Percentiles rank a stretch among this genome's conserved stretches.
These are phyloP conservation scores for Cladosporium sp. DNA, from an alignment of 2,329 filamentous ascomycete species.

Conservation along the genomic window DNA sequence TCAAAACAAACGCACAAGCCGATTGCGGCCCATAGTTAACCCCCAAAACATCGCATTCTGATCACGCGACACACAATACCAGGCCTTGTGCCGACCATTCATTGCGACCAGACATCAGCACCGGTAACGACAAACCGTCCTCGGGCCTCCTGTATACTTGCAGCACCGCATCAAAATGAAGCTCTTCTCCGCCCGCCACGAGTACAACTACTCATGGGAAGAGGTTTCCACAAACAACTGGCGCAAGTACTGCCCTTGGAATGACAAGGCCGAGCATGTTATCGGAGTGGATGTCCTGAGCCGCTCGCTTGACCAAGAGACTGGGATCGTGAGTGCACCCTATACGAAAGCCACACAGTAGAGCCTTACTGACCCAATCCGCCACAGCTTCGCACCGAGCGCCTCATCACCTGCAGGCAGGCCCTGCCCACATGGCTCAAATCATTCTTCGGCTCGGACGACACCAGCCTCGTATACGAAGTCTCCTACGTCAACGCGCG, in stretches of 20 bases:
- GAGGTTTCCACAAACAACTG: conserved; percentile 97
- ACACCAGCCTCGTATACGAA: conserved; percentile 88
- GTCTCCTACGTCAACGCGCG: conserved; percentile 87
- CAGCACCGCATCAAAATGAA: conserved; percentile 60
- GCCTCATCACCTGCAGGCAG: conserved; percentile 61
- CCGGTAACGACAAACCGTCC: conserved; percentile 1
- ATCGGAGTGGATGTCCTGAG: conserved; percentile 90
- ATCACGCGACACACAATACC: conserved; percentile 9
- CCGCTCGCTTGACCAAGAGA: conserved; percentile 60
- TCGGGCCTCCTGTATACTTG: neutral
- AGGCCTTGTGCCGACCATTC: conserved; percentile 9
- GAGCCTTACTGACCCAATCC: conserved; percentile 2
- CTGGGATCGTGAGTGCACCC: conserved; percentile 50
- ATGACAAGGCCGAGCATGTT: conserved; percentile 96
- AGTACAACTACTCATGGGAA: conserved; percentile 97
- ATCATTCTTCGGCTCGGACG: conserved; percentile 70
- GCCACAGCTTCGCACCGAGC: conserved; percentile 63
- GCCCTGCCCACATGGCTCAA: conserved; percentile 76
- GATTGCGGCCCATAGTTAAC: conserved; percentile 3
- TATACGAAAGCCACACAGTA: neutral
- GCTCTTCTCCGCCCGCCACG: conserved; percentile 85
- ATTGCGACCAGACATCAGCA: conserved; percentile 7
- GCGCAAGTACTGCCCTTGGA: conserved; percentile 98
- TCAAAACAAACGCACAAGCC: neutral
- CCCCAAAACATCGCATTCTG: neutral